These are phyloP conservation scores for Cyclotella baltica DNA, from an alignment of 108 stramenopile species.

Conservation along the genomic window DNA sequence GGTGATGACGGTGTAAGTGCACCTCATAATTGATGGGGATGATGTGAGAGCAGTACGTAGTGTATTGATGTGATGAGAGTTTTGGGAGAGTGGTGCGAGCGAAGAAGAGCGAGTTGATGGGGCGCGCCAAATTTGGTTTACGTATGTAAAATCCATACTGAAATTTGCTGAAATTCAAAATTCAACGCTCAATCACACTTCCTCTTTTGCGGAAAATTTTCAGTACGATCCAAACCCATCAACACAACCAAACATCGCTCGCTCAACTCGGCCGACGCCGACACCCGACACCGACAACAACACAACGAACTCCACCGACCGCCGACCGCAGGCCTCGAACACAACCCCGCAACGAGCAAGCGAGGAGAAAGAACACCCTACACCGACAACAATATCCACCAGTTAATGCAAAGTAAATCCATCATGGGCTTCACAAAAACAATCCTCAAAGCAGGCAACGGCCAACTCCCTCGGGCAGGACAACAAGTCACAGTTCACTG, in stretches of 20 bases:
- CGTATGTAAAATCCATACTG: neutral
- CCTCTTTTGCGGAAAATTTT: neutral
- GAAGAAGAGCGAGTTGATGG: neutral
- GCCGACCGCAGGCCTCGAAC: too few species aligned
- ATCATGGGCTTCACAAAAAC: conserved; percentile 88
- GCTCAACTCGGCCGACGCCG: too few species aligned
- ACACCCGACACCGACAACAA: too few species aligned
- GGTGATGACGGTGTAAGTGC: too few species aligned
- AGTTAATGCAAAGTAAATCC: too few species aligned
- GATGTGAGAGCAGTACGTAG: neutral
- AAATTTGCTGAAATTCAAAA: neutral
- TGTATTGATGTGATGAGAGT: neutral
- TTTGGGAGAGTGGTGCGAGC: neutral
- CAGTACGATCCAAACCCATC: neutral
- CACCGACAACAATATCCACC: too few species aligned
- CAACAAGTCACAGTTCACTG: conserved; percentile 92
- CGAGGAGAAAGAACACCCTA: too few species aligned
- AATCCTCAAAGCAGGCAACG: conserved; percentile 68
- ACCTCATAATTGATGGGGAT: too few species aligned
- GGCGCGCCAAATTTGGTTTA: neutral
- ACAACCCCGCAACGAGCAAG: too few species aligned
- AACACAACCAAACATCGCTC: too few species aligned
- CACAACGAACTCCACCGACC: too few species aligned
- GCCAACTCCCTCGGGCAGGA: conserved; percentile 67
- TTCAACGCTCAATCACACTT: neutral